Percentiles rank a stretch among this genome's conserved stretches.
phyloP scores from a whole-genome alignment of 305 asterid species.

The Fraxinus sp. region DNA sequence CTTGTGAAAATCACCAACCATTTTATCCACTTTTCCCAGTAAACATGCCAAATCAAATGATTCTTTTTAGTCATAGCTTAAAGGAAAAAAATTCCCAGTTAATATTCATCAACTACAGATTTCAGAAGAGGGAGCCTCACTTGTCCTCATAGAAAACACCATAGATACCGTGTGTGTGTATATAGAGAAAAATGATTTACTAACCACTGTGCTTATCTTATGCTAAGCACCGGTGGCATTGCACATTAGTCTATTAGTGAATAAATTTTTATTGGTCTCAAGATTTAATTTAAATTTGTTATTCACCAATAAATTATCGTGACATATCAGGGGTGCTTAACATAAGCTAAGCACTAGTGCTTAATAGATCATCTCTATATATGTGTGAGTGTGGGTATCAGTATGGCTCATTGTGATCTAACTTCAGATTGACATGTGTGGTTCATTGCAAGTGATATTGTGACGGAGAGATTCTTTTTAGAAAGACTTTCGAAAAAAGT shows the following conservation, averaged over 20 bases:
- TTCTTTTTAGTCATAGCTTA: background rate
- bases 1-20: background rate
- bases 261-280: background rate
- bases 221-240: background rate
- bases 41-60: background rate
- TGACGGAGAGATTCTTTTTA: background rate
- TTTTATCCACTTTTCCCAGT: background rate
- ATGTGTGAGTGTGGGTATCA: background rate
- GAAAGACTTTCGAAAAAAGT: background rate
- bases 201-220: background rate
- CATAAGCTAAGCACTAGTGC: background rate
- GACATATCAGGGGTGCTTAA: background rate
- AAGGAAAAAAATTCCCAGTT: background rate
- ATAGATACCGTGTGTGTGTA: background rate
- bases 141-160: background rate
- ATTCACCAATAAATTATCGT: background rate
- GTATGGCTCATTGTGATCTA: background rate
- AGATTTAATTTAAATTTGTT: background rate
- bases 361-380: background rate
- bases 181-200: background rate
- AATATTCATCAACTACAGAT: background rate
- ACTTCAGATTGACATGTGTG: background rate
- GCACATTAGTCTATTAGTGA: background rate
- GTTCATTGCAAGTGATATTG: background rate
- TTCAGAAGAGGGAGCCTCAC: background rate